Conservation (phyloP, 2,329 filamentous ascomycete genomes). For the Pseudogymnoascus pannorum region DNA sequence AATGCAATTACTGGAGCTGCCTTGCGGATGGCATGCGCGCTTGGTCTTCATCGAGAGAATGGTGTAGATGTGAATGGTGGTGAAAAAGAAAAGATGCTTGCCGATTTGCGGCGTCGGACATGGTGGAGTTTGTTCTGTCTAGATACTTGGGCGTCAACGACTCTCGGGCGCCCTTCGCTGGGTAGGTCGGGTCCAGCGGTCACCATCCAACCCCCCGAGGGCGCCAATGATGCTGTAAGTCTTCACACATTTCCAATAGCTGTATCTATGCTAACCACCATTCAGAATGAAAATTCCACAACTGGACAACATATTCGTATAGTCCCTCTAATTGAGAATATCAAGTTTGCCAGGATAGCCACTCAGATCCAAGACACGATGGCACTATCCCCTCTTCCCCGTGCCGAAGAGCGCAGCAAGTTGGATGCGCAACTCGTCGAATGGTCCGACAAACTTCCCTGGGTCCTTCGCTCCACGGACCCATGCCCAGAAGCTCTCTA, state of each 20-base stretch:
- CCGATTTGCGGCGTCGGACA: slow-evolving; percentile 57
- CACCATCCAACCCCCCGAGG: slow-evolving; percentile 54
- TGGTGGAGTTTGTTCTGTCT: slow-evolving; percentile 72
- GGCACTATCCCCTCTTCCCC: slow-evolving; percentile 59
- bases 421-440: slow-evolving; percentile 62
- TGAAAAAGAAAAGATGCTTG: slow-evolving; percentile 30
- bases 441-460: slow-evolving; percentile 67
- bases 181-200: slow-evolving; percentile 61
- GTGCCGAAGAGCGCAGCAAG: slow-evolving; percentile 56
- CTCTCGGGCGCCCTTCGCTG: slow-evolving; percentile 62
- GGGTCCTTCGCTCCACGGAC: slow-evolving; percentile 55
- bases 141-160: slow-evolving; percentile 67
- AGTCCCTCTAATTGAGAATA: slow-evolving; percentile 66
- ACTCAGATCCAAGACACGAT: slow-evolving; percentile 71
- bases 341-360: slow-evolving; percentile 72
- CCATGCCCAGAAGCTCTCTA: slow-evolving; percentile 64
- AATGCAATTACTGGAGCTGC: slow-evolving; percentile 66
- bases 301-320: slow-evolving; percentile 56
- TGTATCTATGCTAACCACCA: slow-evolving; percentile 12
- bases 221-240: slow-evolving; percentile 25
- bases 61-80: slow-evolving; percentile 25
- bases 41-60: slow-evolving; percentile 63
- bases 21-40: slow-evolving; percentile 64
- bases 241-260: not conserved
- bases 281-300: slow-evolving; percentile 32